phyloP scores from a whole-genome alignment of 768 basidiomycete genomes.

The Mycena vitilis region DNA sequence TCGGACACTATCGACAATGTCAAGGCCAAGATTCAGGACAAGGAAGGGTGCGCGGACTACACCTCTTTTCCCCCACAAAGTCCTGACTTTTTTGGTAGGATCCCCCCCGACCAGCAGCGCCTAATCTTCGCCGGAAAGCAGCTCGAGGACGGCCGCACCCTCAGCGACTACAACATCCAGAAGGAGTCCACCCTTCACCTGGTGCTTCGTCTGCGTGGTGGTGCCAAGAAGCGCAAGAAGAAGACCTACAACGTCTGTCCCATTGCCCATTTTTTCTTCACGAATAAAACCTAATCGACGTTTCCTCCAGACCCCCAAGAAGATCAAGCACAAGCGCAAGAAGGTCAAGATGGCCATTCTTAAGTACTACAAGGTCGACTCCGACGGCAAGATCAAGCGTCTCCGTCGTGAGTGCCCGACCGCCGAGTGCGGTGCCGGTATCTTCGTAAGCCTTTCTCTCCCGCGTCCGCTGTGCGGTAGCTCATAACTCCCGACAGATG shows the following conservation, averaged over 20 bases:
- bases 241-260: slow-evolving; percentile 94
- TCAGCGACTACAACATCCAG: slow-evolving; percentile 97
- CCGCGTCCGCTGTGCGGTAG: slow-evolving; percentile 11
- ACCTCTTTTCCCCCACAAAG: not conserved
- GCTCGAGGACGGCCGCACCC: slow-evolving; percentile 97
- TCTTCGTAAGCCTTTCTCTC: slow-evolving; percentile 72
- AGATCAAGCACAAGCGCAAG: slow-evolving; percentile 99
- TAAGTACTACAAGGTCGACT: slow-evolving; percentile 99
- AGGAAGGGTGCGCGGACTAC: slow-evolving; percentile 79
- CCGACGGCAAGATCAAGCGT: slow-evolving; percentile 99
- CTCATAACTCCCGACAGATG: slow-evolving; percentile 73
- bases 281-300: slow-evolving; percentile 1
- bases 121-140: slow-evolving; percentile 99
- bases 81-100: slow-evolving; percentile 55
- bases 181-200: slow-evolving; percentile 99
- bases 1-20: slow-evolving; percentile 99
- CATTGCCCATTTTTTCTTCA: not conserved
- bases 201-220: slow-evolving; percentile 97
- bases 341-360: slow-evolving; percentile 99
- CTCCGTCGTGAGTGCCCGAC: slow-evolving; percentile 95
- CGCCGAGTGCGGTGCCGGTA: slow-evolving; percentile 86
- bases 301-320: slow-evolving; percentile 86
- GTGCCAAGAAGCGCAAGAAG: slow-evolving; percentile 99
- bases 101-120: slow-evolving; percentile 95
- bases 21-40: slow-evolving; percentile 97